phyloP scores from a whole-genome alignment of 2,329 filamentous ascomycete species.

The Seiridium cupressi region DNA sequence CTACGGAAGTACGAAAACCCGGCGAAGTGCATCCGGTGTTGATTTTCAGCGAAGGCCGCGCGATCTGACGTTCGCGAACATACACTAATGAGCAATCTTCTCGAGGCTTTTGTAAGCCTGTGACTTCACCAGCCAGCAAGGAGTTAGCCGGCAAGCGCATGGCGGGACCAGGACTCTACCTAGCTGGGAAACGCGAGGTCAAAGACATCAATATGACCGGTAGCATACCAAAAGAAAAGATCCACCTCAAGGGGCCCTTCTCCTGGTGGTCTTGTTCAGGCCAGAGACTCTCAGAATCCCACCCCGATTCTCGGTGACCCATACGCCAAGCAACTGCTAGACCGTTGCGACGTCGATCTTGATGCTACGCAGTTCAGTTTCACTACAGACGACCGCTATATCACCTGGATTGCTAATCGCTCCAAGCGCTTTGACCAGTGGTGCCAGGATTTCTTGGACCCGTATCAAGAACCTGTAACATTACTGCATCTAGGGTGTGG shows the following conservation, averaged over 20 bases:
- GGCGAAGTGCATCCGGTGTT: neutral
- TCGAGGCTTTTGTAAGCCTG: neutral
- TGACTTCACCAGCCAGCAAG: neutral
- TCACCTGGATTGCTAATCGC: slow-evolving; percentile 15
- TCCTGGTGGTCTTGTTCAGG: slow-evolving; percentile 14
- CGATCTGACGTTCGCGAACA: neutral
- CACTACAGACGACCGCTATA: slow-evolving; percentile 14
- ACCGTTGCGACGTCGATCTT: slow-evolving; percentile 15
- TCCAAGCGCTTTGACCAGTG: slow-evolving; percentile 18
- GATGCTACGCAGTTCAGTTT: slow-evolving; percentile 14
- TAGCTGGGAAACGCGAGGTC: neutral
- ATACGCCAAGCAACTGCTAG: slow-evolving; percentile 15
- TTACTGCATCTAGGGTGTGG: slow-evolving; percentile 23
- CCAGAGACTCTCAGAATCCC: slow-evolving; percentile 13
- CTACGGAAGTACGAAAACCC: neutral
- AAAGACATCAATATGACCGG: neutral
- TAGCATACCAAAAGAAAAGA: slow-evolving; percentile 8
- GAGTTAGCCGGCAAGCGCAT: neutral
- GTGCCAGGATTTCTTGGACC: slow-evolving; percentile 18
- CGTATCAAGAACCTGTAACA: slow-evolving; percentile 16
- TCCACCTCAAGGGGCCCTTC: slow-evolving; percentile 16
- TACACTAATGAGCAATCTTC: neutral
- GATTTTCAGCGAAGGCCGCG: neutral
- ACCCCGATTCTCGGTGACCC: slow-evolving; percentile 16
- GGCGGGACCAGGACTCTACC: neutral